These are phyloP conservation scores for Podila clonocystis DNA, from an alignment of 192 early-diverging fungal genomes.

Conservation along the genomic window DNA sequence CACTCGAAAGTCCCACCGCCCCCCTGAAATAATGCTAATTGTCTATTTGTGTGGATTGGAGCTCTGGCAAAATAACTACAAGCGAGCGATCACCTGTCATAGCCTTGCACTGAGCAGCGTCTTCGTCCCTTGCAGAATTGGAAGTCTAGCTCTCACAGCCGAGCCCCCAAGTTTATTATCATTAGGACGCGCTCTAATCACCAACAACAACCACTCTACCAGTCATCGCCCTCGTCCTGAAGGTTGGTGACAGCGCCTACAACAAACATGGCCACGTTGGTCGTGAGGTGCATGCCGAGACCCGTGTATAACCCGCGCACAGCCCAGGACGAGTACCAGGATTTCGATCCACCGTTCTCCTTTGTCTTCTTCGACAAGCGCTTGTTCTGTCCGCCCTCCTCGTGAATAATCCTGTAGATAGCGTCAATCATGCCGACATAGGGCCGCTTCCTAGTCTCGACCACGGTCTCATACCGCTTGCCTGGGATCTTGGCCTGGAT, in stretches of 20 bases:
- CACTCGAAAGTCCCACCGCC: no score
- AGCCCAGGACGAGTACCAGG: constrained; percentile 61
- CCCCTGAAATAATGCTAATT: no score
- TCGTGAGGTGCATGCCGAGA: constrained; percentile 70
- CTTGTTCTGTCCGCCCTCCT: constrained; percentile 70
- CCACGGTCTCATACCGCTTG: constrained; percentile 72
- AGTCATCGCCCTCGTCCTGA: constrained; percentile 56
- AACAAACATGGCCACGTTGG: constrained; percentile 67
- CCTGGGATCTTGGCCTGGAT: constrained; percentile 63
- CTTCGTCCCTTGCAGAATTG: no score
- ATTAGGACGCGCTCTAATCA: no score
- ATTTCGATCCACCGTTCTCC: neutral
- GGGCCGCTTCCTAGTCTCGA: constrained; percentile 72
- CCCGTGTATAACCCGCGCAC: constrained; percentile 77
- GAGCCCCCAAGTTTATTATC: no score
- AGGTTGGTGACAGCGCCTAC: constrained; percentile 66
- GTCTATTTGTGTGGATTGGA: no score
- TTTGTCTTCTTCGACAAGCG: constrained; percentile 19
- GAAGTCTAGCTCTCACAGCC: no score
- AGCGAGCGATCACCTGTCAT: no score
- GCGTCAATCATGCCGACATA: constrained; percentile 80
- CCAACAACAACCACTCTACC: constrained; percentile 6
- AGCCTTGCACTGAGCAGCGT: no score
- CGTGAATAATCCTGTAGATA: constrained; percentile 72
- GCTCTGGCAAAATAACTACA: no score